Evolutionary conservation across 1,284 basidiomycete species (phyloP).

Genomic region (Lignosus rhinocerotis): DNA sequence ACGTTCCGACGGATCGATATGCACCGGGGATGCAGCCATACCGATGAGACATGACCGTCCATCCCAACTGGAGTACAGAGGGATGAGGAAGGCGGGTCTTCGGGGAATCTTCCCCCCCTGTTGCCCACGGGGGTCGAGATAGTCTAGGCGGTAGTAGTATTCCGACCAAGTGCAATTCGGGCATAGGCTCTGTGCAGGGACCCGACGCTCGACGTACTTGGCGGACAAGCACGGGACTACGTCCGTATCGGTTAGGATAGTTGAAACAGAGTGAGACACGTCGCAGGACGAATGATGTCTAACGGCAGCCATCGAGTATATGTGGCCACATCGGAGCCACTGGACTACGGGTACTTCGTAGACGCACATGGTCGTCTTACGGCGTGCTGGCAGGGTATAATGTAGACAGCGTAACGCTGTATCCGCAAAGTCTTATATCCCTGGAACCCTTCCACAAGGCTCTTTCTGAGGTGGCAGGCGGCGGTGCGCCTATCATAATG

Average conservation of each 20-base stretch:
- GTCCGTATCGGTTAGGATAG: not conserved
- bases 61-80: not conserved
- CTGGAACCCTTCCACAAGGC: too few species aligned
- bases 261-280: not conserved
- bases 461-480: not conserved
- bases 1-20: not conserved
- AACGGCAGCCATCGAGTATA: not conserved
- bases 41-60: not conserved
- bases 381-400: too few species aligned
- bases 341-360: slow-evolving; percentile 4
- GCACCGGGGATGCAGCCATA: not conserved
- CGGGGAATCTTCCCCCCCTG: not conserved
- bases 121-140: not conserved
- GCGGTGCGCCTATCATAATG: not conserved
- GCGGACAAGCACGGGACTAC: too few species aligned
- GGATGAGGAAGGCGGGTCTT: slow-evolving; percentile 1
- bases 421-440: too few species aligned
- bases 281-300: not conserved
- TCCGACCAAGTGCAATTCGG: slow-evolving; percentile 1
- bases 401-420: too few species aligned
- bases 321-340: slow-evolving; percentile 6
- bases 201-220: too few species aligned
- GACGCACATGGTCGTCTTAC: not conserved
- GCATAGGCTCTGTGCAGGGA: not conserved
- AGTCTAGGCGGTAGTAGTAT: not conserved